These are phyloP conservation scores for Xylaria telfairii DNA, from an alignment of 495 filamentous ascomycete genomes.

Conservation along the genomic window DNA sequence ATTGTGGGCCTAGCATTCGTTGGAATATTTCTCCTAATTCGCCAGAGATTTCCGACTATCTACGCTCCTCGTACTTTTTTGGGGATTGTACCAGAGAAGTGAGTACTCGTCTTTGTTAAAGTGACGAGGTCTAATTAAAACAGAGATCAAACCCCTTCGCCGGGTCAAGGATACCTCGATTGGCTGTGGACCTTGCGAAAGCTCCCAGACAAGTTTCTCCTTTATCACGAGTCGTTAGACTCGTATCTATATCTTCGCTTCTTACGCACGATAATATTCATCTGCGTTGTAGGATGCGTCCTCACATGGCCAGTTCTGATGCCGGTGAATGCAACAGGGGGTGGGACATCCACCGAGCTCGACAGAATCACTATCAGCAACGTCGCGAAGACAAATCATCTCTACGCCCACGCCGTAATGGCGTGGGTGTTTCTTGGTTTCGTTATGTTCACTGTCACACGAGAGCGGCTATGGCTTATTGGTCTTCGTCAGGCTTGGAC, in stretches of 20 bases:
- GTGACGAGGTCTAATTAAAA: constrained; percentile 22
- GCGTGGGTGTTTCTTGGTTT: constrained; percentile 72
- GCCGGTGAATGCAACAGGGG: constrained; percentile 77
- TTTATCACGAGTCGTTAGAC: constrained; percentile 73
- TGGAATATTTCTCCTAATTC: constrained; percentile 36
- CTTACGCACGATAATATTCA: constrained; percentile 68
- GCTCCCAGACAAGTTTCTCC: constrained; percentile 65
- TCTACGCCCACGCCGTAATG: constrained; percentile 68
- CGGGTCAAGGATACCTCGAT: constrained; percentile 46
- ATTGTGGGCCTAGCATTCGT: constrained; percentile 31
- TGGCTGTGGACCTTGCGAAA: constrained; percentile 69
- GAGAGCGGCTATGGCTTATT: constrained; percentile 73
- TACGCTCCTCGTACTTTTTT: constrained; percentile 39
- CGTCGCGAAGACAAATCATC: constrained; percentile 55
- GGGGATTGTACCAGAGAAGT: constrained; percentile 41
- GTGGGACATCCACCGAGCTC: constrained; percentile 62
- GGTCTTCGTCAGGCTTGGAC: constrained; percentile 74
- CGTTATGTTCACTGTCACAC: constrained; percentile 67
- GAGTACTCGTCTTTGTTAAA: constrained; percentile 3
- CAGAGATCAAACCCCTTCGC: constrained; percentile 37
- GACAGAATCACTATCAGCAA: constrained; percentile 73
- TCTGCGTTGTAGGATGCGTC: constrained; percentile 73
- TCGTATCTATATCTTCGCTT: constrained; percentile 85
- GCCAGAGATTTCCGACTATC: constrained; percentile 35
- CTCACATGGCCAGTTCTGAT: constrained; percentile 81